These are phyloP conservation scores for Trametes cingulata DNA, from an alignment of 768 basidiomycete genomes.

Conservation along the genomic window DNA sequence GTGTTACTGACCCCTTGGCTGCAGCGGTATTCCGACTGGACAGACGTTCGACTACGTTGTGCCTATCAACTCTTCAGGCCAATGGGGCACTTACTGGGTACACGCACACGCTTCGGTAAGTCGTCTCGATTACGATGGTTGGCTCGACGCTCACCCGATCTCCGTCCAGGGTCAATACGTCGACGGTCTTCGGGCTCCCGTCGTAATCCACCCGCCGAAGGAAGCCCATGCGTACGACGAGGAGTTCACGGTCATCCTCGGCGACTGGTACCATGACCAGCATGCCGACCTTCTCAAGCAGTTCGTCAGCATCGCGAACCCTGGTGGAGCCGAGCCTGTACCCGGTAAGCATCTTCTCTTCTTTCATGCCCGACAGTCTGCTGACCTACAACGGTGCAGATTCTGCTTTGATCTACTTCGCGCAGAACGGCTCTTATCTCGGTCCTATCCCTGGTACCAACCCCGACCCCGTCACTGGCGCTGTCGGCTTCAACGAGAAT, in stretches of 20 bases:
- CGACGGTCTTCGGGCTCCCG: conserved; percentile 88
- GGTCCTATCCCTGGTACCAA: conserved; percentile 53
- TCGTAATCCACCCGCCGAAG: conserved; percentile 69
- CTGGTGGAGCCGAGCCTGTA: conserved; percentile 84
- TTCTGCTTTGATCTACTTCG: conserved; percentile 81
- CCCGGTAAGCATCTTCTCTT: conserved; percentile 52
- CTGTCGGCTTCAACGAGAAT: conserved; percentile 85
- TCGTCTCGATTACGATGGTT: neutral
- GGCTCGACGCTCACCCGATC: neutral
- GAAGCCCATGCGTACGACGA: conserved; percentile 81
- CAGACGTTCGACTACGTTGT: conserved; percentile 73
- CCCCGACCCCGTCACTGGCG: conserved; percentile 47
- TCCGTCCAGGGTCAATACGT: conserved; percentile 76
- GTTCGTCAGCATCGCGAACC: conserved; percentile 75
- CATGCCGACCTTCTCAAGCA: conserved; percentile 59
- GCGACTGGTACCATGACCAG: conserved; percentile 92
- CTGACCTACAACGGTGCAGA: conserved; percentile 42
- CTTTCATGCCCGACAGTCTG: neutral
- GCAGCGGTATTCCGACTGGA: conserved; percentile 77
- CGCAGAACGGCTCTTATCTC: conserved; percentile 72
- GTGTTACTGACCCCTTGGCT: neutral
- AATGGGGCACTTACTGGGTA: conserved; percentile 83
- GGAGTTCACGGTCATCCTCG: conserved; percentile 83
- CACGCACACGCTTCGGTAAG: conserved; percentile 64
- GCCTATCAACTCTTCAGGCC: conserved; percentile 63